These are phyloP conservation scores for Gracilaria domingensis DNA, from an alignment of 23 red algal genomes.

Conservation along the genomic window DNA sequence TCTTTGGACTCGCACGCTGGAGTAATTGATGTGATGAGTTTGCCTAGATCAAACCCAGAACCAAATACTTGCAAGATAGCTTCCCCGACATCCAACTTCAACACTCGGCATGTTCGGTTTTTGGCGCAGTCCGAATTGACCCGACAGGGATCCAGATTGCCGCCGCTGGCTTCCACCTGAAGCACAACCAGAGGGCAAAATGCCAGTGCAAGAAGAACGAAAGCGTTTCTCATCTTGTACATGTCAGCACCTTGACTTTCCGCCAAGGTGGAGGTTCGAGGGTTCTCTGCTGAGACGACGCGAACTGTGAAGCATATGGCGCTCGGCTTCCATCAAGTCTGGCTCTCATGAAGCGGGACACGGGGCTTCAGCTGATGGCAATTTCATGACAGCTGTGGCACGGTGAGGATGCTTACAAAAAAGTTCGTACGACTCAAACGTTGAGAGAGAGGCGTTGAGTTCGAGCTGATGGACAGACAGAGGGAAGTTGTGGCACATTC, in stretches of 20 bases:
- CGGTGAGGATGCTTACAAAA: constrained; percentile 4
- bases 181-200: not conserved
- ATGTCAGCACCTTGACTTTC: not conserved
- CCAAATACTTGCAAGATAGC: constrained; percentile 10
- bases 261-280: not conserved
- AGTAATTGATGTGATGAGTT: not conserved
- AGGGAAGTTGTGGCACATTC: not conserved
- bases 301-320: not conserved
- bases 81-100: not conserved
- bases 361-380: not conserved
- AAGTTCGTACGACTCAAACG: not conserved
- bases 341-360: not conserved
- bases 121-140: not conserved
- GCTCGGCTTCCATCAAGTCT: not conserved
- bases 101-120: not conserved
- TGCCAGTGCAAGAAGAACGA: not conserved
- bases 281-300: not conserved
- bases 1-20: not conserved
- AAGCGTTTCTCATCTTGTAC: not conserved
- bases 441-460: not conserved
- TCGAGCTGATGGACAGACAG: too few species aligned
- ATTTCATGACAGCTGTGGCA: constrained; percentile 18
- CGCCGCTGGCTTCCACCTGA: not conserved
- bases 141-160: constrained; percentile 3
- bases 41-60: not conserved